A percentile compares a stretch with the other conserved stretches of the same genome.
phyloP scores from a whole-genome alignment of 331 rosid genomes.

The Erythrophleum ivorense region DNA sequence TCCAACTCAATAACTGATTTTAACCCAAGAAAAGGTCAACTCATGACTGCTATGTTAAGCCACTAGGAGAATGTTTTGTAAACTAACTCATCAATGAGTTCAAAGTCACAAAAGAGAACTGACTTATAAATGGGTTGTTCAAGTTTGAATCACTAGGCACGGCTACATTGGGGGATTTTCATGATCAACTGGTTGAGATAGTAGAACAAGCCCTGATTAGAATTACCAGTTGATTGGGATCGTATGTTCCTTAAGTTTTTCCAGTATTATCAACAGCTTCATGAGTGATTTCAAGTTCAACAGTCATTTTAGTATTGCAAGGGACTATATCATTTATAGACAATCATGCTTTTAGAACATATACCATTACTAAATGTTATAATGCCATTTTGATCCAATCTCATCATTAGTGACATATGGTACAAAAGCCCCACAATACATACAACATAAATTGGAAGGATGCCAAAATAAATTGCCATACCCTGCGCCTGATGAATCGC shows the following conservation, averaged over 20 bases:
- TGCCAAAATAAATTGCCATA: constrained; percentile 9
- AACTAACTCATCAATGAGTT: not conserved
- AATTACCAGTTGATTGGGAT: not conserved
- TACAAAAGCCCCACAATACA: not conserved
- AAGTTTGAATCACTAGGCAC: not conserved
- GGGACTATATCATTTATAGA: not conserved
- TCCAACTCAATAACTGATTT: not conserved
- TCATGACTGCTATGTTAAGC: not conserved
- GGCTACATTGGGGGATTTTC: not conserved
- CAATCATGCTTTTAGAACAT: not conserved
- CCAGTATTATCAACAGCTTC: not conserved
- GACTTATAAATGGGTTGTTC: not conserved
- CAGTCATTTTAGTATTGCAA: not conserved
- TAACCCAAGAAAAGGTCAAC: not conserved
- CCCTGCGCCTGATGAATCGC: constrained; percentile 77
- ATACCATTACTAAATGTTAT: not conserved
- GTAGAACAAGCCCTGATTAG: not conserved
- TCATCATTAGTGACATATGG: not conserved
- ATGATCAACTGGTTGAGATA: not conserved
- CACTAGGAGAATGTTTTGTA: not conserved
- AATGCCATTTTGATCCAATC: not conserved
- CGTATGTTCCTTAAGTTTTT: not conserved
- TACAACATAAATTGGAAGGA: not conserved
- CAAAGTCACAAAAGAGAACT: not conserved
- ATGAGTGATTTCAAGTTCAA: not conserved